Evolutionary conservation across 2,329 filamentous ascomycete species (phyloP), one percentile per base, ranked within the genome.

Genomic region (Tolypocladium ophioglossoides): DNA sequence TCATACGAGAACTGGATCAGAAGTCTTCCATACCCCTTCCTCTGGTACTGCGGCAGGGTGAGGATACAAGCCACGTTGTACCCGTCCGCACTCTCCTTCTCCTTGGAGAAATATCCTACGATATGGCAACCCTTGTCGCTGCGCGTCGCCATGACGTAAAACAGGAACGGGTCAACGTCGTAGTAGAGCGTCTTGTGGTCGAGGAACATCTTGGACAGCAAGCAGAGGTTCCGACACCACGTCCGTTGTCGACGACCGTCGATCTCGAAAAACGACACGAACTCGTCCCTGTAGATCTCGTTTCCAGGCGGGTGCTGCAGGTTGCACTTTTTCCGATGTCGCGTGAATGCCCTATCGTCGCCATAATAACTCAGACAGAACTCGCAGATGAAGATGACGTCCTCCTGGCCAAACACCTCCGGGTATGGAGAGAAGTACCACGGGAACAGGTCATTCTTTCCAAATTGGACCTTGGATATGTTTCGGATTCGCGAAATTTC

Each of bases 371-470:
- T 86, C 27, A 99, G 78, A 65, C 94, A 99, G 72, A 96, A 96
- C 69, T 99, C 95, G 79, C 95, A 96, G 63, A 99, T 92, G 73
- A 88, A 96, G 60, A 97, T 89, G 59, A 94, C 79, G 61, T 99
- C 94, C 61, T 87, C 87, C 62, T 94, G 87, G 24, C 86, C 86
- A 68, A 95, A 97, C 2, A 85, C 78, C 65, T 95, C 87, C 0
- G 94, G 94, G 64, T 99, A 99, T 0, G 94, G 94, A 6, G 91
- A 96, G 74, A 99, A 99, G 70, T 99, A 99, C 94, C 94, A 99
- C 0, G 94, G 94, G 68, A 95, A 95, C 46, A 99, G 82, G 64
- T 96, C 90, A 67, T 85, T 87, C 62, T 86, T 84, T 47, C 94
- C 95, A 77, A 99, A 97, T 68, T 97, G 92, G 4, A 99, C 86